Evolutionary conservation across 257 asterid genomes (phyloP), one percentile per base, ranked within the genome.

Genomic region (Lavandula angustifolia): DNA sequence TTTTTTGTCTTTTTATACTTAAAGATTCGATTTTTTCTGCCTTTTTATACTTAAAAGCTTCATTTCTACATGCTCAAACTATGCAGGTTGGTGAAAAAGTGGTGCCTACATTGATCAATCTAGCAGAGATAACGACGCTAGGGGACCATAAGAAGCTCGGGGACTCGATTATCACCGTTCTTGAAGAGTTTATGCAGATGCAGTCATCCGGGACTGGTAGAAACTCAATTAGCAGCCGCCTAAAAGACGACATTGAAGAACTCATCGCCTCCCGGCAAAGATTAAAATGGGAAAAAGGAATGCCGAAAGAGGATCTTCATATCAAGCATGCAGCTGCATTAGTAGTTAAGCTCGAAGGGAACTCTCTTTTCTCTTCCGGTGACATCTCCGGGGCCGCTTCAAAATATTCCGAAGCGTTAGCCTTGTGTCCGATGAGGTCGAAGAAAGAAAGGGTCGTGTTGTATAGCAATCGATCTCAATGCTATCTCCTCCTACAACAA

Each of bases 131-230:
- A 67, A 82, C 95, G n/a, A 70, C 88, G 29, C 79, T 94, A 52
- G 97, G 99, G 54, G 99, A 94, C 66, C 96, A 87, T 55, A 94
- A 90, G 73, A 94, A 87, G 69, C 91, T 94, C n/a, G 99, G 99
- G 9, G 99, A 94, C 50, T 81, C 95, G 43, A 94, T 94, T 29
- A 70, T 76, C 29, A 78, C 66, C 43, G 89, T 75, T 68, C 97
- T 94, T 48, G 91, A 80, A 73, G 96, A 94, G 71, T 86, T 82
- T 68, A 66, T 82, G 44, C 89, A 84, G 63, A 66, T 82, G 44
- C 89, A 84, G 63, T 84, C 89, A 1, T 81, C 85, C 32, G 82
- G 83, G 64, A 79, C 87, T 6, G 86, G 86, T 61, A 79, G 95
- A 22, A 81, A 73, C 69, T 78, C 92, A 12, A 47, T 84, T 5